These are phyloP conservation scores for Penicillium sp. DNA, from an alignment of 2,329 filamentous ascomycete genomes.

Conservation along the genomic window DNA sequence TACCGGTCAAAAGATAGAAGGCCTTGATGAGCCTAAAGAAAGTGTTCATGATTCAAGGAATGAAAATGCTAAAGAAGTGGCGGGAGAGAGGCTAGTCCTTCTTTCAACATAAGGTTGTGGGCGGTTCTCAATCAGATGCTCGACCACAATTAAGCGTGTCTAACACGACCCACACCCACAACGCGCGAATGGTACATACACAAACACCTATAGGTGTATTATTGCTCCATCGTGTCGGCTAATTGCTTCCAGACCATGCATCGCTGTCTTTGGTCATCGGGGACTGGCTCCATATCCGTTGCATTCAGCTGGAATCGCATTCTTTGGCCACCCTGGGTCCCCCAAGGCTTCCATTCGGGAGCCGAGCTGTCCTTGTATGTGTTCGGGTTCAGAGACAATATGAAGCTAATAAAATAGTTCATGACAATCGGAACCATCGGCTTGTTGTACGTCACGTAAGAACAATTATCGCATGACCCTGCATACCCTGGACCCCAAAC, in stretches of 20 bases:
- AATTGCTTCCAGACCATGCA: conserved; percentile 14
- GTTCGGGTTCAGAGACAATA: conserved; percentile 43
- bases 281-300: conserved; percentile 16
- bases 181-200: background rate
- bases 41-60: no score
- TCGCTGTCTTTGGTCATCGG: background rate
- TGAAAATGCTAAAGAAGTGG: no score
- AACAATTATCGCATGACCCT: background rate
- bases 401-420: conserved; percentile 51
- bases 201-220: background rate
- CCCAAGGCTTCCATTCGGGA: conserved; percentile 28
- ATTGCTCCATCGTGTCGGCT: conserved; percentile 7
- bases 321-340: conserved; percentile 5
- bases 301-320: conserved; percentile 13
- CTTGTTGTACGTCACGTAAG: conserved; percentile 22
- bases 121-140: no score
- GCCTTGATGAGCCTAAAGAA: no score
- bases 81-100: no score
- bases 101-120: no score
- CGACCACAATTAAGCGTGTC: background rate
- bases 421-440: conserved; percentile 37
- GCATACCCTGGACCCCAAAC: conserved; percentile 7
- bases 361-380: conserved; percentile 30
- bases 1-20: no score
- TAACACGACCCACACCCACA: background rate